Evolutionary conservation across 2,329 filamentous ascomycete genomes (phyloP).

Genomic region (Amauroascus niger): DNA sequence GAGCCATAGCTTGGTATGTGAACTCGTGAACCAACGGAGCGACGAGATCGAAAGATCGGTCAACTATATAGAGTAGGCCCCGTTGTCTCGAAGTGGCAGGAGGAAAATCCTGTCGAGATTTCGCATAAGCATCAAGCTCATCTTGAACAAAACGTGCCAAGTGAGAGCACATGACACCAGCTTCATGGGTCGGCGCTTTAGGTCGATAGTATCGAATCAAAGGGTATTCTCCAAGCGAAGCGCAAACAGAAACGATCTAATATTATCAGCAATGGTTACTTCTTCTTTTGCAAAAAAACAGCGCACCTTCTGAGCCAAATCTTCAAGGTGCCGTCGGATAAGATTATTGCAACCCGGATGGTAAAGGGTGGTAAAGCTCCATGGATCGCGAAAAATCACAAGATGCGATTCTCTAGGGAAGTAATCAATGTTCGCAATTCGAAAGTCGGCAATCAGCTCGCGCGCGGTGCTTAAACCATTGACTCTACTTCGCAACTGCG

Average conservation of each 20-base stretch:
- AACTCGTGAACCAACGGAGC: conserved; percentile 89
- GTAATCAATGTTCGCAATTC: conserved; percentile 77
- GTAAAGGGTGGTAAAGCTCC: conserved; percentile 87
- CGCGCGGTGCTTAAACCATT: conserved; percentile 60
- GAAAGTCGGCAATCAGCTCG: conserved; percentile 68
- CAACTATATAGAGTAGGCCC: conserved; percentile 74
- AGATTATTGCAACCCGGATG: conserved; percentile 82
- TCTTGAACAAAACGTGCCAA: conserved; percentile 85
- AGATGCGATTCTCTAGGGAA: conserved; percentile 85
- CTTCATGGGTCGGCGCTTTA: conserved; percentile 66
- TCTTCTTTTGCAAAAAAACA: neutral
- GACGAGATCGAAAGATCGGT: conserved; percentile 84
- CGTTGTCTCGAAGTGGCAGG: conserved; percentile 62
- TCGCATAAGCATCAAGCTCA: conserved; percentile 79
- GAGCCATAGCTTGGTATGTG: conserved; percentile 96
- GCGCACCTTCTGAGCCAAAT: conserved; percentile 75
- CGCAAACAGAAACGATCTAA: conserved; percentile 76
- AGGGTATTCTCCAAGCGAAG: conserved; percentile 86
- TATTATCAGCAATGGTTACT: conserved; percentile 5
- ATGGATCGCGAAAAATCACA: conserved; percentile 85
- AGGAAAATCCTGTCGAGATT: conserved; percentile 76
- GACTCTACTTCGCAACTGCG: conserved; percentile 60
- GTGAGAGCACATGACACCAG: conserved; percentile 74
- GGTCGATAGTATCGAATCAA: conserved; percentile 86
- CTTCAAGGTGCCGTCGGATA: conserved; percentile 72